Percentiles rank a stretch among this genome's conserved stretches.
Evolutionary conservation across 352 stramenopile genomes (phyloP).

Genomic region (Thraustotheca clavata): DNA sequence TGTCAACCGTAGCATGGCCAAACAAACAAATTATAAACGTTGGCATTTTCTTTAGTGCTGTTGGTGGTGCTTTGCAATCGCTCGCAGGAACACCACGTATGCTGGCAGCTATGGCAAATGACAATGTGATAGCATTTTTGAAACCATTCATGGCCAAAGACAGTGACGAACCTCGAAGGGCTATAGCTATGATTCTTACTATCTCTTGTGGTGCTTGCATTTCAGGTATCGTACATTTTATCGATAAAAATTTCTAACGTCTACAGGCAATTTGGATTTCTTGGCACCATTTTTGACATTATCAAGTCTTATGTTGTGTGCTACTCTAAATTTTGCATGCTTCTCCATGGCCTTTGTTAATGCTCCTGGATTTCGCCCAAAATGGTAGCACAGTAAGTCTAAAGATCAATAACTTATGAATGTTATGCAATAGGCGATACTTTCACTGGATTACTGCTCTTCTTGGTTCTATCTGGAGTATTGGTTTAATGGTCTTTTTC

Average conservation of each 20-base stretch:
- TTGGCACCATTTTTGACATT: constrained; percentile 73
- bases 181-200: constrained; percentile 41
- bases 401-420: neutral
- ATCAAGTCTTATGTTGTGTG: constrained; percentile 73
- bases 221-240: constrained; percentile 15
- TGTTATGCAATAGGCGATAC: constrained; percentile 28
- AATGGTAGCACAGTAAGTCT: constrained; percentile 21
- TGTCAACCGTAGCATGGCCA: constrained; percentile 47
- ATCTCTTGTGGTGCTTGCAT: constrained; percentile 46
- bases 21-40: constrained; percentile 43
- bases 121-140: constrained; percentile 53
- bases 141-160: constrained; percentile 25
- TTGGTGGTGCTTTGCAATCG: constrained; percentile 49
- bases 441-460: constrained; percentile 64
- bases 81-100: constrained; percentile 50
- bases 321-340: constrained; percentile 54
- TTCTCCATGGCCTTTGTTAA: constrained; percentile 45
- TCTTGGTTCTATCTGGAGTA: constrained; percentile 45
- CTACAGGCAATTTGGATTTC: constrained; percentile 50
- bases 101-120: constrained; percentile 45
- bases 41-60: constrained; percentile 42
- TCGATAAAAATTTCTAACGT: neutral
- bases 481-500: constrained; percentile 56
- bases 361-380: constrained; percentile 59
- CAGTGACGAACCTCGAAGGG: constrained; percentile 20